Evolutionary conservation across 106 monocot species (phyloP).

Genomic region (Acorus gramineus): DNA sequence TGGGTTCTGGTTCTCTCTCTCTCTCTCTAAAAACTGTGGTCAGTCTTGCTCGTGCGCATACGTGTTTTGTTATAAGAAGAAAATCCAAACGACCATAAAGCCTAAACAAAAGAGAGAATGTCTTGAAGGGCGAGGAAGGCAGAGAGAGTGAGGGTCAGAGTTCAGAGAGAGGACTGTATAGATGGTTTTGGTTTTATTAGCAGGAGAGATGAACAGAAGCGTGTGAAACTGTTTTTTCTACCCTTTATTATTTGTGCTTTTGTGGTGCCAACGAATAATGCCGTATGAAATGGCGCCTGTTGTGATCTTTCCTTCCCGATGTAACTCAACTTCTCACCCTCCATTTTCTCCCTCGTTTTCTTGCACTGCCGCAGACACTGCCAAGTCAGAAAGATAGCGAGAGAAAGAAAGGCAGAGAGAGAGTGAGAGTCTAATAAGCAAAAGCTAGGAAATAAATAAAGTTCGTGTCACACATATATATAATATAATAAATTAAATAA

Average conservation of each 20-base stretch:
- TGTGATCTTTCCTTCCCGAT: slow-evolving; percentile 28
- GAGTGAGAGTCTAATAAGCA: background rate
- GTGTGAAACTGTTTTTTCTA: no score
- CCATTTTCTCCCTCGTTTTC: slow-evolving; percentile 10
- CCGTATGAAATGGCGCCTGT: background rate
- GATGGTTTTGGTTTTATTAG: no score
- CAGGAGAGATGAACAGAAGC: no score
- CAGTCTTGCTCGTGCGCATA: background rate
- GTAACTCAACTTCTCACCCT: slow-evolving; percentile 4
- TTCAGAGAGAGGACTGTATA: no score
- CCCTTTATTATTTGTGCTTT: no score
- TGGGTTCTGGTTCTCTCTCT: background rate
- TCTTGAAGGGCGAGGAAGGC: no score
- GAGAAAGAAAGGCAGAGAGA: no score
- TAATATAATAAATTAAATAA: background rate
- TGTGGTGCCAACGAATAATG: background rate
- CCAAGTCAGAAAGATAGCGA: slow-evolving; percentile 1
- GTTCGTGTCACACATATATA: background rate
- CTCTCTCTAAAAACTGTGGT: background rate
- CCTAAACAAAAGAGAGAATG: no score
- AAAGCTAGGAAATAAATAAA: background rate
- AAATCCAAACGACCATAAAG: no score
- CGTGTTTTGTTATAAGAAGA: no score
- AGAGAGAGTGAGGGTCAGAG: no score
- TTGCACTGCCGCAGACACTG: slow-evolving; percentile 14